Conservation (phyloP, 805 yeast genomes). For the Torulaspora gathmanii region DNA sequence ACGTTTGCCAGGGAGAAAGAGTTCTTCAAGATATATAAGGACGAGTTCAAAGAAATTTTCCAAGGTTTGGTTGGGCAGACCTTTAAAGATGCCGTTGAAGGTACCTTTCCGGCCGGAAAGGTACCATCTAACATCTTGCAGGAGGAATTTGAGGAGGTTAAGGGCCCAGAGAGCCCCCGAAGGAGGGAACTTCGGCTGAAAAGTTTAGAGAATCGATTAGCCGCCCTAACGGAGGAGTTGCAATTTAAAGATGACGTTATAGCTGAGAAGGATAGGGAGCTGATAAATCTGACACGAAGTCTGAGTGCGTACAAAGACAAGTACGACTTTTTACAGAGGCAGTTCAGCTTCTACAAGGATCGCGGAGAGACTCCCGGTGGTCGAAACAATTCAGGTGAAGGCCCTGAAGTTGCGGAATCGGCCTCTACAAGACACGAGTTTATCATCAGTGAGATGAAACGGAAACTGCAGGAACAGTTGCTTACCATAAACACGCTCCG, state of each 20-base stretch:
- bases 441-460: slow-evolving; percentile 28
- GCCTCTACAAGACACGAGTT: slow-evolving; percentile 26
- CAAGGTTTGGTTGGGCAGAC: slow-evolving; percentile 34
- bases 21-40: slow-evolving; percentile 32
- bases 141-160: slow-evolving; percentile 3
- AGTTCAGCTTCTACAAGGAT: slow-evolving; percentile 30
- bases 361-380: slow-evolving; percentile 15
- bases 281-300: slow-evolving; percentile 16
- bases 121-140: slow-evolving; percentile 2
- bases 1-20: slow-evolving; percentile 32
- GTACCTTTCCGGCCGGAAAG: slow-evolving; percentile 12
- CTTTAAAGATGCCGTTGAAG: slow-evolving; percentile 29
- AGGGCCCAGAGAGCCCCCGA: slow-evolving; percentile 6
- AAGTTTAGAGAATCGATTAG: slow-evolving; percentile 14
- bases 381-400: background rate
- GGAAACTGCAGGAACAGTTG: slow-evolving; percentile 30
- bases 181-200: slow-evolving; percentile 5
- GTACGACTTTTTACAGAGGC: slow-evolving; percentile 27
- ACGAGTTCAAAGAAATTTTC: slow-evolving; percentile 34
- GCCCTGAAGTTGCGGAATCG: background rate
- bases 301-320: slow-evolving; percentile 25
- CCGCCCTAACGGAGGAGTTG: slow-evolving; percentile 16
- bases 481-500: slow-evolving; percentile 22
- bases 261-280: slow-evolving; percentile 21
- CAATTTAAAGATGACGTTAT: slow-evolving; percentile 20